Base-by-base conservation (phyloP, 768 basidiomycete species). In the Boletus vermiculosoides region DNA sequence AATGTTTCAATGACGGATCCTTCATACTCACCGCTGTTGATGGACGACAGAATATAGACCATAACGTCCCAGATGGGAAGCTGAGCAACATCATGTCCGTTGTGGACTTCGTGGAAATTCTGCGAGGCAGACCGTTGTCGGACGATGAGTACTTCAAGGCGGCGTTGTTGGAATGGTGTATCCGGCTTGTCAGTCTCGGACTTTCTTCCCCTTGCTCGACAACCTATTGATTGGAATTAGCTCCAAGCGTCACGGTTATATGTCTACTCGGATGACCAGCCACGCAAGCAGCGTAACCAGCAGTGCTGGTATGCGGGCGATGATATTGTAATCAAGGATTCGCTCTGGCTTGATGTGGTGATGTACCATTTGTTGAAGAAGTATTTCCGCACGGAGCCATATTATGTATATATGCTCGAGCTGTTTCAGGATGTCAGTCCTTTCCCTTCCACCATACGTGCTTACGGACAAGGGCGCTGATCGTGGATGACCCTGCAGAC, bases 371-470 rank as follows among this genome's bases (percentile, higher is more conserved):
- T 53, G 45, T 3, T 53, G 33, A 53, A 34, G 34, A 53, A 50
- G 34, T 15, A 53, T 20, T 50, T 53, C 25, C 33, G 45, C 23
- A 5, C 9, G 10, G 52, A 53, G 28, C 16, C 25, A 16, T 53
- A 50, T 12, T 53, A 53, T 18, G 25, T 53, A 10, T 34, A 50
- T 50, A 7, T 50, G n/a, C 52, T 53, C 6, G 52, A 53, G 34
- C 45, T 53, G 9, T 49, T 53, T 28, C 52, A 53, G 3, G 52
- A 53, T 15, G 52, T 51, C 28, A 51, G 50, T 41, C 28, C 18
- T 20, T 51, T 41, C 4, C 23, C 23, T 25, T 18, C 36, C 23
- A 18, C 23, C 5, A 11, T 10, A 22, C 15, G 34, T 36, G 20
- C 22, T 23, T 36, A n/a, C 6, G 22, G 23, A 36, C 9, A 4